Base-by-base conservation (phyloP, 2,329 filamentous ascomycete genomes). In the Beauveria sp. region DNA sequence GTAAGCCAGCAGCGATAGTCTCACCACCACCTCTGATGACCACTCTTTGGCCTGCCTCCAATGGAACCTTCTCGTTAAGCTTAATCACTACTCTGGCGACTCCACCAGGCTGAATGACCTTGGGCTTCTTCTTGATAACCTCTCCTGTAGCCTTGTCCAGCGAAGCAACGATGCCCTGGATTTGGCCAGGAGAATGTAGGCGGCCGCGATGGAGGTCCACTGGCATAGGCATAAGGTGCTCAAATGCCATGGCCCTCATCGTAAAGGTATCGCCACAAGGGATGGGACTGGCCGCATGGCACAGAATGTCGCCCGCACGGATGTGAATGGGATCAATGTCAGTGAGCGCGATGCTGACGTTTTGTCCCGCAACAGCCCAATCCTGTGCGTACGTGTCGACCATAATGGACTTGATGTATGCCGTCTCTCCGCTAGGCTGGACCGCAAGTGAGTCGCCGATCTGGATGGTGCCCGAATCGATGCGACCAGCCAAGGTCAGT, bases 311-410 rank as follows among this genome's bases (percentile, higher is more conserved):
- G 22, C 94, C 94, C 8, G 89, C 82, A 51, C 86, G 84, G 10
- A 99, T 82, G 68, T 97, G 89, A 18, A 90, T 83, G 0, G 90
- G 84, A 67, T 97, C 93, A 69, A 97, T 91, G 66, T 93, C 89
- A 9, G 85, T 81, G 54, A 99, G 80, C 66, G 96, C 89, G n/a
- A 99, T 77, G 0, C 87, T 88, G 18, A 90, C 85, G 63, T 94
- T 96, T 70, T 97, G 91, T 1, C 93, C 93, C 1, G 93, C 92
- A 16, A 97, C 92, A 0, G 90, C 91, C 91, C 92, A 99, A 63
- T 96, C 92, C 14, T 82, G 84, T 1, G 83, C 76, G 55, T 89
- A 84, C 24, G 85, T 82, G 70, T 93, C 88, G 10, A 92, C 82
- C 71, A 94, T 87, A 53, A 99, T 80, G 3, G 85, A 88, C 71